Percentiles rank a stretch among this genome's conserved stretches.
phyloP scores from a whole-genome alignment of 495 filamentous ascomycete genomes.

The Hypoxylon intermedium region DNA sequence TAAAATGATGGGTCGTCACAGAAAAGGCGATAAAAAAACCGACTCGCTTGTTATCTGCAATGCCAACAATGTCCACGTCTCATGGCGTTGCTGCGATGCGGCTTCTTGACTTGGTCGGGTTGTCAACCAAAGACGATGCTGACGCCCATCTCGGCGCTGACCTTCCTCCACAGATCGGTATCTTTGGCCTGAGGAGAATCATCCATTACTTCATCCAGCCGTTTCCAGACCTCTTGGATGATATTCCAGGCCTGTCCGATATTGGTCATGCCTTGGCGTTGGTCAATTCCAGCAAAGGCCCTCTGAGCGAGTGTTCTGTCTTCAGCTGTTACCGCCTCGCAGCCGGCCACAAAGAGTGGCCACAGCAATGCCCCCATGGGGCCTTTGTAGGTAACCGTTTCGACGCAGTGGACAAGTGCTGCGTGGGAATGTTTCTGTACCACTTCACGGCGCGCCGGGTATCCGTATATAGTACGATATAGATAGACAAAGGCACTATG shows the following conservation, averaged over 20 bases:
- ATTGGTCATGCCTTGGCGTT: constrained; percentile 67
- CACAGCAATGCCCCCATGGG: constrained; percentile 67
- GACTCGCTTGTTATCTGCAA: background rate
- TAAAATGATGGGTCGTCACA: constrained; percentile 5
- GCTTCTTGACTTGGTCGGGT: background rate
- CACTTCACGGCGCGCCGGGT: constrained; percentile 49
- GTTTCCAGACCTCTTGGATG: constrained; percentile 63
- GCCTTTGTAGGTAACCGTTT: constrained; percentile 58
- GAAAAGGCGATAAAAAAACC: background rate
- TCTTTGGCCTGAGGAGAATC: constrained; percentile 28
- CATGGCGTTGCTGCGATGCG: background rate
- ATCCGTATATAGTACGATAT: constrained; percentile 61
- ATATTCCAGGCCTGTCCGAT: constrained; percentile 65
- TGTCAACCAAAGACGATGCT: constrained; percentile 62
- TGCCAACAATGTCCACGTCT: constrained; percentile 1
- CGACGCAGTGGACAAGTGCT: constrained; percentile 59
- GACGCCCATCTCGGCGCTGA: constrained; percentile 59
- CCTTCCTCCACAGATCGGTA: constrained; percentile 54
- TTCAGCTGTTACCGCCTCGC: constrained; percentile 55
- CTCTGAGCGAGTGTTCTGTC: constrained; percentile 54
- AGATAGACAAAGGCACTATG: constrained; percentile 68
- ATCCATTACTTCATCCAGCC: constrained; percentile 45
- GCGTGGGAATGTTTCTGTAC: constrained; percentile 61
- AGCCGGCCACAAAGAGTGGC: constrained; percentile 66
- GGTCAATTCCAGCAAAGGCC: constrained; percentile 58